Base-by-base conservation (phyloP, 129 eudicot genomes). In the Erigeron canadensis region DNA sequence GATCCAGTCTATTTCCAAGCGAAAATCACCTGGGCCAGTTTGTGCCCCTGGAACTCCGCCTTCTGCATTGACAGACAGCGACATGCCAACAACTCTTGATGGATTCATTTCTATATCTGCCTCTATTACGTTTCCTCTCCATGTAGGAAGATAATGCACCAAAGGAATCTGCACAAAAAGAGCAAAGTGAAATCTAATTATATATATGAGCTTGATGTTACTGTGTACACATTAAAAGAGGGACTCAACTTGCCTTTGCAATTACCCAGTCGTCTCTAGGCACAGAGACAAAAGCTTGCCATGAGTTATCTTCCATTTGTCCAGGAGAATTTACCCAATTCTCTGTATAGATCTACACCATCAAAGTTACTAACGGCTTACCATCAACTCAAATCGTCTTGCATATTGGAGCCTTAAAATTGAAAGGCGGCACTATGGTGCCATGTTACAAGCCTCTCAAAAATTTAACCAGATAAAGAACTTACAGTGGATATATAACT, bases 241-340 rank as follows among this genome's bases (percentile, higher is more conserved):
- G 41, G 65, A 40, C 40, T 40, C 11, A 38, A 83, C 89, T 76
- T 82, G 71, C 98, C 92, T 94, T 89, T 2, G 96, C 96, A 76
- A 94, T 87, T 81, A 87, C 87, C 98, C 98, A 89, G 67, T 84
- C 74, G 77, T 85, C 91, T 79, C 79, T 83, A 46, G 96, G 98
- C 72, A 87, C 96, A 76, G 59, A 78, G 39, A 89, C 86, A 79
- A 94, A 94, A 40, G 98, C 93, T 82, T 94, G 98, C 98, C 97
- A 94, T 54, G 97, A 89, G 78, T 94, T 89, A 81, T 94, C 98
- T 82, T 94, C 98, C 79, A 85, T 78, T 77, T 94, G 98, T 66
- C 95, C 98, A 23, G 97, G 93, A 3, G 92, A 86, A 73, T 94
- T 94, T 21, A 94, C 97, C 98, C 98, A 94, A 75, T 94, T 94